Percentiles rank a stretch among this genome's conserved stretches.
These are phyloP conservation scores for Cutaneotrichosporon sp. DNA, from an alignment of 1,284 basidiomycete genomes.

Conservation along the genomic window DNA sequence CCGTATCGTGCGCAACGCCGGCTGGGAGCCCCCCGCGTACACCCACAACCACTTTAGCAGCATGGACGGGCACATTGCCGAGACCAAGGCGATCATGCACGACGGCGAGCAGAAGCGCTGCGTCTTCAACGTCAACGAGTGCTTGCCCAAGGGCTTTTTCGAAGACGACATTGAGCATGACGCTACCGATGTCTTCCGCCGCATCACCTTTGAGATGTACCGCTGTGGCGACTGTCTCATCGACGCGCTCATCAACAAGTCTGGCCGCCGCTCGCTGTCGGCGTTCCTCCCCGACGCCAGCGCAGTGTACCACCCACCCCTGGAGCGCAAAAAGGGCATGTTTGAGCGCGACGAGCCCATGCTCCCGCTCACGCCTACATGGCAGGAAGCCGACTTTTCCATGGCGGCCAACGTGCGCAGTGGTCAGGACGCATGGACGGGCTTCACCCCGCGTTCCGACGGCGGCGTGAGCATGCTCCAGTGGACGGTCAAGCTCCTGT, in stretches of 20 bases:
- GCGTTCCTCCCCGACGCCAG: constrained; percentile 39
- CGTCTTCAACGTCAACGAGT: constrained; percentile 25
- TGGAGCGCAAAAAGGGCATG: neutral
- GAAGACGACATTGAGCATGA: constrained; percentile 9
- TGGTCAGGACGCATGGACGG: constrained; percentile 35
- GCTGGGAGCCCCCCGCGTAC: constrained; percentile 26
- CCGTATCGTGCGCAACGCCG: constrained; percentile 16
- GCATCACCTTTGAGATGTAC: constrained; percentile 34
- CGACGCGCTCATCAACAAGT: constrained; percentile 31
- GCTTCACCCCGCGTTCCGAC: constrained; percentile 12
- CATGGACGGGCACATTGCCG: constrained; percentile 31
- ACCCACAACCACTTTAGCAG: constrained; percentile 16
- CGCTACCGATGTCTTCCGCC: constrained; percentile 33
- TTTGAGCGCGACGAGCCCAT: constrained; percentile 34
- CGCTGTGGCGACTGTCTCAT: constrained; percentile 47
- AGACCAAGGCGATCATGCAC: neutral
- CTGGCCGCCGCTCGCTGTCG: constrained; percentile 38
- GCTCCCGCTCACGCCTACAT: constrained; percentile 25
- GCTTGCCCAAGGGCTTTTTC: constrained; percentile 33
- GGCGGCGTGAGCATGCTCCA: constrained; percentile 26
- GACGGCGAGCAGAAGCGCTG: constrained; percentile 10
- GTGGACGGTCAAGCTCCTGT: constrained; percentile 39
- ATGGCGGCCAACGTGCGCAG: constrained; percentile 22
- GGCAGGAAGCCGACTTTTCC: constrained; percentile 28
- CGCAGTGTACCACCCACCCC: constrained; percentile 15